Evolutionary conservation across 495 filamentous ascomycete genomes (phyloP).

Genomic region (Podospora appendiculata): DNA sequence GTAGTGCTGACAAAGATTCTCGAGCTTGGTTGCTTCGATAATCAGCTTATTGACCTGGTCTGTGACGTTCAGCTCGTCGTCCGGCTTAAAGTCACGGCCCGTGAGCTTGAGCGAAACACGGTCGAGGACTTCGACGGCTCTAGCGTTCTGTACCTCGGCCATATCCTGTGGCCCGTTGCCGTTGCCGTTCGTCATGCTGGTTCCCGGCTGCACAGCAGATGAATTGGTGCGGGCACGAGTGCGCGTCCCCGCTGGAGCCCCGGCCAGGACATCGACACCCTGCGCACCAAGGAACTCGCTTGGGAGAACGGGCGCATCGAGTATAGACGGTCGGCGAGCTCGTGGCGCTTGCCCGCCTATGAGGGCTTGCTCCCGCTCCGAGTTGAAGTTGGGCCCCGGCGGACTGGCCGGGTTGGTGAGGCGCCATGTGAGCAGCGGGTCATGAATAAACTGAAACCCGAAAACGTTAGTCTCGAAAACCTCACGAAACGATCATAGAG

Average conservation of each 20-base stretch:
- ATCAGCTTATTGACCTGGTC: slow-evolving; percentile 91
- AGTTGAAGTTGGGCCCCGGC: slow-evolving; percentile 65
- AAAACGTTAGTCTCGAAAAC: slow-evolving; percentile 8
- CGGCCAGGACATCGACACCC: slow-evolving; percentile 34
- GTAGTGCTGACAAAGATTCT: slow-evolving; percentile 98
- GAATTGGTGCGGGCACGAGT: slow-evolving; percentile 48
- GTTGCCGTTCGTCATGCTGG: slow-evolving; percentile 20
- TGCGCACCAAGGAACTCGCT: slow-evolving; percentile 41
- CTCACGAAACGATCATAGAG: neutral
- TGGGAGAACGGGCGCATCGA: slow-evolving; percentile 52
- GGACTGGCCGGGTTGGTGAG: slow-evolving; percentile 81
- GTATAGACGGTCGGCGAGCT: slow-evolving; percentile 59
- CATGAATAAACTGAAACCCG: slow-evolving; percentile 75
- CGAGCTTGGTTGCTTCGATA: slow-evolving; percentile 87
- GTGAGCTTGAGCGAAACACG: slow-evolving; percentile 94
- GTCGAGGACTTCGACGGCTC: slow-evolving; percentile 84
- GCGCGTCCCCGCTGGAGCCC: slow-evolving; percentile 42
- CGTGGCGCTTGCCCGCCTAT: slow-evolving; percentile 33
- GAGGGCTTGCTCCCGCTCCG: slow-evolving; percentile 55
- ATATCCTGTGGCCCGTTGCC: slow-evolving; percentile 31
- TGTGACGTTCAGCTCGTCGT: slow-evolving; percentile 77
- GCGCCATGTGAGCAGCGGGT: slow-evolving; percentile 95
- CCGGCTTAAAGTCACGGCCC: slow-evolving; percentile 55
- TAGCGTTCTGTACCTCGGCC: slow-evolving; percentile 81
- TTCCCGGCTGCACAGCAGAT: slow-evolving; percentile 22